phyloP scores from a whole-genome alignment of 176 grass and related monocot genomes.

The Carex pumila region DNA sequence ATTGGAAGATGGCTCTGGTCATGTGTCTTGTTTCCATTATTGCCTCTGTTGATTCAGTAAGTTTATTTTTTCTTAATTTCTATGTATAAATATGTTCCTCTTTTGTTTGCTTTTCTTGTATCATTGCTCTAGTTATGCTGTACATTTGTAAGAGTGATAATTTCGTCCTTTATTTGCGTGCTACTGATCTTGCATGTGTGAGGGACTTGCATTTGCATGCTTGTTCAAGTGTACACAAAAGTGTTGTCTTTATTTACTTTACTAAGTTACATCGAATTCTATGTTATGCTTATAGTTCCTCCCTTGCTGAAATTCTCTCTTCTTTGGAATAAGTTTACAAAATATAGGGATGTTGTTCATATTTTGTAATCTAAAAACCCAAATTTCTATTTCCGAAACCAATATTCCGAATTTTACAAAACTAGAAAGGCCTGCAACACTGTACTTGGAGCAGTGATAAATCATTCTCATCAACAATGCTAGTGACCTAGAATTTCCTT shows the following conservation, averaged over 20 bases:
- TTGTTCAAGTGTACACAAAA: background rate
- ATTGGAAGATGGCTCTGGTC: conserved; percentile 85
- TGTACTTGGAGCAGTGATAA: background rate
- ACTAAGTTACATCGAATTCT: background rate
- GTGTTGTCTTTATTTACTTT: background rate
- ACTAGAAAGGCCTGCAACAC: background rate
- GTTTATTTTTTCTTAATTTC: conserved; percentile 16
- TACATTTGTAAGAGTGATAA: background rate
- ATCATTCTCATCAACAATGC: background rate
- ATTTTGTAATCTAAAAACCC: background rate
- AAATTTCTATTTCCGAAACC: background rate
- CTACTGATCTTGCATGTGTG: background rate
- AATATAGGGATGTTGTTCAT: background rate
- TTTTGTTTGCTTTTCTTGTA: background rate
- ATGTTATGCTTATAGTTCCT: background rate
- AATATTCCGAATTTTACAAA: background rate
- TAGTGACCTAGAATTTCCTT: background rate
- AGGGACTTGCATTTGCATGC: background rate
- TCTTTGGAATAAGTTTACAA: background rate
- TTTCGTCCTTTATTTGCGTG: background rate
- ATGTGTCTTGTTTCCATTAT: conserved; percentile 91
- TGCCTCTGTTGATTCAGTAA: conserved; percentile 91
- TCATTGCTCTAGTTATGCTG: background rate
- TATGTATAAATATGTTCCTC: background rate
- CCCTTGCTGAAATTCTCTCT: background rate